A percentile compares a stretch with the other conserved stretches of the same genome.
Evolutionary conservation across 2,329 filamentous ascomycete species (phyloP).

Genomic region (Colletotrichum lupini): DNA sequence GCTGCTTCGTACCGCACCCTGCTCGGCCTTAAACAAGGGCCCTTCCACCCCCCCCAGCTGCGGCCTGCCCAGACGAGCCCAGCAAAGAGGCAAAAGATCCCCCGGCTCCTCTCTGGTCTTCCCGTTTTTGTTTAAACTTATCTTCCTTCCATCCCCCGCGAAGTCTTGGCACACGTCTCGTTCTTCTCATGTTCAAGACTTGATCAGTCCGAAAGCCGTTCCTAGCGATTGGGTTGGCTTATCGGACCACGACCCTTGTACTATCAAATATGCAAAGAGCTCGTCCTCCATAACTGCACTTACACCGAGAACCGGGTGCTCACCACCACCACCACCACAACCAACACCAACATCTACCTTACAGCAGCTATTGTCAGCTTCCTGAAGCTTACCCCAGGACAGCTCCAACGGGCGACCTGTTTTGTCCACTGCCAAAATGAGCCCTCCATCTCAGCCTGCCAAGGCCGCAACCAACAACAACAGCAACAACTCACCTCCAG

Average conservation of each 20-base stretch:
- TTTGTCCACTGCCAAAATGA: conserved; percentile 33
- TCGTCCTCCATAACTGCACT: conserved; percentile 34
- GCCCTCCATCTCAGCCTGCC: conserved; percentile 30
- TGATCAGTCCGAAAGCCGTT: conserved; percentile 35
- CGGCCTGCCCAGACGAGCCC: conserved; percentile 23
- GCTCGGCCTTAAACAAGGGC: conserved; percentile 33
- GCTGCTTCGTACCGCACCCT: conserved; percentile 29
- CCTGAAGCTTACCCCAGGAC: neutral
- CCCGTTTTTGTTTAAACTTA: conserved; percentile 35
- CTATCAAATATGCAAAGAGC: conserved; percentile 32
- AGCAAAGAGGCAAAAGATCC: conserved; percentile 35
- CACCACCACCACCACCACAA: conserved; percentile 1
- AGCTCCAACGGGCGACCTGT: neutral
- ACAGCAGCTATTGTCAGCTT: conserved; percentile 10
- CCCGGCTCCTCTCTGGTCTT: conserved; percentile 31
- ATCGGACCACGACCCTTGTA: conserved; percentile 33
- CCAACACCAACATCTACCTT: neutral
- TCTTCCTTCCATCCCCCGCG: conserved; percentile 35
- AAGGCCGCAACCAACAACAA: conserved; percentile 18
- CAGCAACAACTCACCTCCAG: conserved; percentile 26
- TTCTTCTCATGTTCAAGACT: conserved; percentile 35
- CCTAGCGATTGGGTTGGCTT: conserved; percentile 34
- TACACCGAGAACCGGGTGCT: conserved; percentile 34
- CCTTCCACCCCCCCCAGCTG: conserved; percentile 27
- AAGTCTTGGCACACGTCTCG: conserved; percentile 35